Evolutionary conservation across 2,329 filamentous ascomycete genomes (phyloP).

Genomic region (Eutypella sp.): DNA sequence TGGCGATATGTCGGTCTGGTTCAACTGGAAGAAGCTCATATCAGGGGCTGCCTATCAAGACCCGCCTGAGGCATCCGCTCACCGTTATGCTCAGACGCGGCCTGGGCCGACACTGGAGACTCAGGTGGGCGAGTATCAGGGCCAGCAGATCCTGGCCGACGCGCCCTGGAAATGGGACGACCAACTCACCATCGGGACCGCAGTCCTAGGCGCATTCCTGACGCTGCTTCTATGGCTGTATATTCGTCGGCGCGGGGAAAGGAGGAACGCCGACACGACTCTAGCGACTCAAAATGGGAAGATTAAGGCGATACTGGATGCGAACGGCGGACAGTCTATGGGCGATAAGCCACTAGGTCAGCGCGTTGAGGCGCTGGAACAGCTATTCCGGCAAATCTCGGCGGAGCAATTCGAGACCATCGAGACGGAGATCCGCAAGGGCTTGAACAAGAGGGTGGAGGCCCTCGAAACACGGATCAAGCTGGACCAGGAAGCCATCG

Average conservation of each 20-base stretch:
- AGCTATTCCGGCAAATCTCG: slow-evolving; percentile 12
- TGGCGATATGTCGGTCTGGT: background rate
- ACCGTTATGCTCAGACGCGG: too few species aligned
- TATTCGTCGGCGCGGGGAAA: slow-evolving; percentile 6
- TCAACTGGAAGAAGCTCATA: background rate
- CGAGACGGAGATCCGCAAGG: slow-evolving; percentile 16
- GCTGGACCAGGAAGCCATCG: slow-evolving; percentile 20
- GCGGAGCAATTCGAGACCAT: slow-evolving; percentile 11
- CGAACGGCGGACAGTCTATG: slow-evolving; percentile 12
- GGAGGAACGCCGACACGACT: slow-evolving; percentile 1
- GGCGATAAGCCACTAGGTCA: slow-evolving; percentile 10
- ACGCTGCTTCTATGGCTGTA: slow-evolving; percentile 7
- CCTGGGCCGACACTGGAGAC: too few species aligned
- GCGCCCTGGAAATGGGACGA: background rate
- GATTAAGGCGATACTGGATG: slow-evolving; percentile 7
- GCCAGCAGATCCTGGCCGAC: too few species aligned
- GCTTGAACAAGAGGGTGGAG: slow-evolving; percentile 18
- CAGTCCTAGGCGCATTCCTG: slow-evolving; percentile 8
- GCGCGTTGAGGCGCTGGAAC: slow-evolving; percentile 12
- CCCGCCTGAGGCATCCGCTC: too few species aligned
- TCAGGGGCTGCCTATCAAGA: background rate
- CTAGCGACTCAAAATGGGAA: slow-evolving; percentile 6
- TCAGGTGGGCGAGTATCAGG: too few species aligned
- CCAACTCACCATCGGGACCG: slow-evolving; percentile 7
- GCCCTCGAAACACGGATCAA: slow-evolving; percentile 19